These are phyloP conservation scores for Mycena olivaceomarginata DNA, from an alignment of 768 basidiomycete species.

Conservation along the genomic window DNA sequence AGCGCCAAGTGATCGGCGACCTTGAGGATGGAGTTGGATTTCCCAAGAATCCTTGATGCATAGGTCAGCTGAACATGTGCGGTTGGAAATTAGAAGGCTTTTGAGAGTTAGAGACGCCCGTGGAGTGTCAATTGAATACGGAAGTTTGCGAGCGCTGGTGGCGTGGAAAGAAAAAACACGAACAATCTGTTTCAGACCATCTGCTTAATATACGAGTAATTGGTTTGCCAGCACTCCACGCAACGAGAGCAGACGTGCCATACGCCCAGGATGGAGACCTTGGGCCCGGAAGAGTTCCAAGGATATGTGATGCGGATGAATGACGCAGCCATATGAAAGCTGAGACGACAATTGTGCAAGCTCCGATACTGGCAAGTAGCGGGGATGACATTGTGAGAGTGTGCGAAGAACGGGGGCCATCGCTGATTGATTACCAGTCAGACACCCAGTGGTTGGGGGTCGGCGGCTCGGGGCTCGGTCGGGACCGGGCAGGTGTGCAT, in stretches of 20 bases:
- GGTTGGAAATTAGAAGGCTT: too few species aligned
- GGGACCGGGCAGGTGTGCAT: too few species aligned
- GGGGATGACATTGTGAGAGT: constrained; percentile 28
- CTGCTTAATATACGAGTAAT: neutral
- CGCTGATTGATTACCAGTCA: neutral
- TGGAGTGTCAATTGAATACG: too few species aligned
- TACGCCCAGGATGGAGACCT: constrained; percentile 25
- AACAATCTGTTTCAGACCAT: too few species aligned
- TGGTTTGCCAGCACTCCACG: constrained; percentile 21
- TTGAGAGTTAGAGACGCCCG: too few species aligned
- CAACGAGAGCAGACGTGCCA: constrained; percentile 21
- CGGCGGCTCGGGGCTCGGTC: too few species aligned
- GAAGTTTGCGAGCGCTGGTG: too few species aligned
- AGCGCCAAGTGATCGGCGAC: too few species aligned
- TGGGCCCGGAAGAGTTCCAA: constrained; percentile 29
- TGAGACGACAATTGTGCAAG: constrained; percentile 32
- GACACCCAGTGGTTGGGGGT: constrained; percentile 4
- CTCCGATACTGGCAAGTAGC: constrained; percentile 31
- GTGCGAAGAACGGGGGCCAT: constrained; percentile 12
- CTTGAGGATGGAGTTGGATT: too few species aligned
- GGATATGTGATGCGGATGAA: constrained; percentile 26
- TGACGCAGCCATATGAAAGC: constrained; percentile 29
- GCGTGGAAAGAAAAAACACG: too few species aligned
- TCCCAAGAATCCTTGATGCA: too few species aligned
- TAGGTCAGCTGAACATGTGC: too few species aligned